Conservation (phyloP, 352 stramenopile genomes). For the Globisporangium radiosum region DNA sequence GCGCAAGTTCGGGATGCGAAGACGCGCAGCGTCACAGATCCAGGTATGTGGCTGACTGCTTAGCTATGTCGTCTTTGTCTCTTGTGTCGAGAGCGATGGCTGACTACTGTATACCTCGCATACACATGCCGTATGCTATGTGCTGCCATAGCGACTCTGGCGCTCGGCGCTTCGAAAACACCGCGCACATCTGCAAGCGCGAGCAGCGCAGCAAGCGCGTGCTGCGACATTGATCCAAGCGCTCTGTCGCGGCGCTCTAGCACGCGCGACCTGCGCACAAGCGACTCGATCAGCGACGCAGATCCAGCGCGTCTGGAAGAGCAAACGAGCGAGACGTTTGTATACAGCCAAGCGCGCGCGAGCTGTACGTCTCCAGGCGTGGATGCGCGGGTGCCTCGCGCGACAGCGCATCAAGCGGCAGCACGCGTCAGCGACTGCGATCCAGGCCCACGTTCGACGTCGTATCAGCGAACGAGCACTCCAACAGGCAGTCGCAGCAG, state of each 20-base stretch:
- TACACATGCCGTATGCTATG: neutral
- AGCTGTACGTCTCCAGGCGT: constrained; percentile 20
- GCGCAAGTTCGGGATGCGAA: constrained; percentile 30
- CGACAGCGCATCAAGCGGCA: constrained; percentile 9
- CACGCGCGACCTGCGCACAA: constrained; percentile 9
- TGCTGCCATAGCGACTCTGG: constrained; percentile 8
- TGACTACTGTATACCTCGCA: neutral
- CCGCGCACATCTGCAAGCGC: constrained; percentile 1
- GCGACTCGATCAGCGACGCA: constrained; percentile 9
- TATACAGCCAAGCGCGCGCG: constrained; percentile 14
- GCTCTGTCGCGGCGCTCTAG: constrained; percentile 17
- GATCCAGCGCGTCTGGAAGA: constrained; percentile 25
- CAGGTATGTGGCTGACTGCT: constrained; percentile 23
- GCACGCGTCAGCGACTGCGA: constrained; percentile 13
- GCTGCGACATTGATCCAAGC: constrained; percentile 20
- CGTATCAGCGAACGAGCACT: constrained; percentile 10
- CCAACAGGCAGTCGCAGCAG: constrained; percentile 1
- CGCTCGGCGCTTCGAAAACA: constrained; percentile 11
- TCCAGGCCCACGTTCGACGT: constrained; percentile 19
- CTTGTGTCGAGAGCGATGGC: neutral
- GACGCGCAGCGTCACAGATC: constrained; percentile 41
- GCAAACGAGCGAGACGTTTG: constrained; percentile 13
- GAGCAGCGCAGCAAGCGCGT: constrained; percentile 2
- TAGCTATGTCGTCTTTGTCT: too few relatives aligned
- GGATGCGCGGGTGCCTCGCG: constrained; percentile 16